Conservation (phyloP, 108 stramenopile species). For the Nitzschia palea region DNA sequence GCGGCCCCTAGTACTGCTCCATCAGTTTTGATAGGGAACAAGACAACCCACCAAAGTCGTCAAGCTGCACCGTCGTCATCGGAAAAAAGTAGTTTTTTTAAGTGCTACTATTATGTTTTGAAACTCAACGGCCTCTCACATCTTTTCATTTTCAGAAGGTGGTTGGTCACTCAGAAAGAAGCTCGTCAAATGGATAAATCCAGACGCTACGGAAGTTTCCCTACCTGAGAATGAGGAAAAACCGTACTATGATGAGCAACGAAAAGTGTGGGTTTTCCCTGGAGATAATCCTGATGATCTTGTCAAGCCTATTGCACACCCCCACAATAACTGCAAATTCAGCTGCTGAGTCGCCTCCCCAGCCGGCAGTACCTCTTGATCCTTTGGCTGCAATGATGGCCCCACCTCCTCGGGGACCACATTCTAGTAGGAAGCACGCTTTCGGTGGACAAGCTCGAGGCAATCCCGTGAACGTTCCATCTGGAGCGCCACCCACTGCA, state of each 20-base stretch:
- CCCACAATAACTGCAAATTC: conserved; percentile 48
- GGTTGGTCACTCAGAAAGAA: conserved; percentile 35
- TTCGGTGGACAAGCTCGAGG: not conserved
- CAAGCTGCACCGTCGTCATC: conserved; percentile 26
- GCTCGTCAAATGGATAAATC: conserved; percentile 72
- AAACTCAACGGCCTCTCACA: not conserved
- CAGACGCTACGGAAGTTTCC: conserved; percentile 69
- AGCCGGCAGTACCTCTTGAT: conserved; percentile 49
- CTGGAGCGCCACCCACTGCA: conserved; percentile 5
- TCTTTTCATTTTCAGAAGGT: conserved; percentile 1
- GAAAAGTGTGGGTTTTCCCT: conserved; percentile 77
- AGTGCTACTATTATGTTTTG: not conserved
- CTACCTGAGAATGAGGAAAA: conserved; percentile 68
- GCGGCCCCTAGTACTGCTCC: conserved; percentile 36
- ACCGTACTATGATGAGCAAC: conserved; percentile 73
- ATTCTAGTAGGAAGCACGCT: conserved; percentile 8
- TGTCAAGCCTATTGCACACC: conserved; percentile 75
- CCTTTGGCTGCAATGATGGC: conserved; percentile 92
- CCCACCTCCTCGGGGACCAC: conserved; percentile 54
- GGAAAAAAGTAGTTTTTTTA: conserved; percentile 8
- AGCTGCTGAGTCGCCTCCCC: conserved; percentile 11
- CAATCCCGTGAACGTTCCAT: conserved; percentile 8
- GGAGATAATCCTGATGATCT: conserved; percentile 76
- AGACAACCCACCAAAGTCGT: not conserved
- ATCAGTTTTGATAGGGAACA: conserved; percentile 25